Base-by-base conservation (phyloP, 257 asterid species). In the Plectranthus barbatus region DNA sequence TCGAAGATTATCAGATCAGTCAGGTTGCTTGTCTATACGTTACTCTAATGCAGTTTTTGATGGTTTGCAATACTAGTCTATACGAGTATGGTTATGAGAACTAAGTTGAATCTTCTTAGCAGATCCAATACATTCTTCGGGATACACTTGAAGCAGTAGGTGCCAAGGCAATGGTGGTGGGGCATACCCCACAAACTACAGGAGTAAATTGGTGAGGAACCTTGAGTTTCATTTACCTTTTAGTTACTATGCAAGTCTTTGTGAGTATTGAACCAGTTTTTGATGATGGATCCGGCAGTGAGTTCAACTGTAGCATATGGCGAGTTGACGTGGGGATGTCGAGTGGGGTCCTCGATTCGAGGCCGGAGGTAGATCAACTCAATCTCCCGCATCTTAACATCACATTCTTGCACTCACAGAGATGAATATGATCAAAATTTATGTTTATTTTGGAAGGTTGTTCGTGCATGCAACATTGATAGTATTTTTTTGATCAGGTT, bases 321-420 rank as follows among this genome's bases (percentile, higher is more conserved):
- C 82, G 97, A 26, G 81, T 92, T 60, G 99, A 92, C 39, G 97
- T 92, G 36, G 99, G 99, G 46, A 92, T 92, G 99, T 92, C 99
- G 12, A 83, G 93, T 7, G 99, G 99, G 34, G 99, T 92, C 74
- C 95, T 88, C 70, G 95, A 80, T 77, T 89, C 99, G 42, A 82
- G 72, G 51, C 99, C 99, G 3, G 97, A 92, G 96, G 98, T 91
- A 80, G 52, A 58, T 21, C 52, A 51, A 48, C 57, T 69, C 53
- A 41, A 68, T 19, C 15, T 33, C 37, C n/a, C 8, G 31, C n/a
- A 65, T 47, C 44, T 29, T 9, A 18, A 47, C 12, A 33, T 63
- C 24, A 56, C 49, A 33, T 46, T 21, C 44, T 33, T 53, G 56
- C n/a, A 29, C 29, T 23, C n/a, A n/a, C n/a, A n/a, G n/a, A n/a